Evolutionary conservation across 108 stramenopile species (phyloP), one percentile per base, ranked within the genome.

Genomic region (Discostella stelligeroides): DNA sequence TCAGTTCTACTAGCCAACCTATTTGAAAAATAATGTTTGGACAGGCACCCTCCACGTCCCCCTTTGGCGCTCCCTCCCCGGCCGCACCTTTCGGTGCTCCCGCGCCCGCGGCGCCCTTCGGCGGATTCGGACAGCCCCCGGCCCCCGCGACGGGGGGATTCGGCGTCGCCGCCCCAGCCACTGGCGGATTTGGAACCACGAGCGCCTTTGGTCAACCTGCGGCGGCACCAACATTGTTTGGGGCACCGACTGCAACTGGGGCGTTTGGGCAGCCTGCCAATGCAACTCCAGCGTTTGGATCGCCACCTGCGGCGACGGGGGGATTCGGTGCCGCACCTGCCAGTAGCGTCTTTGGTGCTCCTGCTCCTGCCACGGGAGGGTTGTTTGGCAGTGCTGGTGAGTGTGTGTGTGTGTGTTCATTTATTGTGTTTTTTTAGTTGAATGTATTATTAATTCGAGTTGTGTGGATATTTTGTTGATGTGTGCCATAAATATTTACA

Each of bases 271-370:
- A 66, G 47, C 84, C 84, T 5, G 86, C 88, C 27, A 70, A 84
- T 11, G 79, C 75, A 39, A 66, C 72, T 17, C 28, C 79, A 25
- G 41, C 81, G 18, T 78, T 77, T 45, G 80, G 80, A 38, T 27
- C 51, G 0, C 24, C 7, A 27, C 51, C 11, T 13, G 59, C 23
- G 57, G 66, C 34, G 39, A 30, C 39, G 57, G 57, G 57, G n/a
- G 57, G 57, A 18, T 72, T 68, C 47, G 60, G 72, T 41, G 69
- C 80, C 14, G 77, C 77, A 25, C 49, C 80, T 10, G 69, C 57
- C 40, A 58, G 60, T 7, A 7, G 73, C 56, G 24, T 82, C 53
- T 76, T 89, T 68, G 88, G 88, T 60, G 70, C 78, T 41, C 78
- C 84, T 49, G 61, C 74, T 2, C 84, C 88, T 5, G 81, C 86